Evolutionary conservation across 2,329 filamentous ascomycete species (phyloP).

Genomic region (Colletotrichum ledebouriae): DNA sequence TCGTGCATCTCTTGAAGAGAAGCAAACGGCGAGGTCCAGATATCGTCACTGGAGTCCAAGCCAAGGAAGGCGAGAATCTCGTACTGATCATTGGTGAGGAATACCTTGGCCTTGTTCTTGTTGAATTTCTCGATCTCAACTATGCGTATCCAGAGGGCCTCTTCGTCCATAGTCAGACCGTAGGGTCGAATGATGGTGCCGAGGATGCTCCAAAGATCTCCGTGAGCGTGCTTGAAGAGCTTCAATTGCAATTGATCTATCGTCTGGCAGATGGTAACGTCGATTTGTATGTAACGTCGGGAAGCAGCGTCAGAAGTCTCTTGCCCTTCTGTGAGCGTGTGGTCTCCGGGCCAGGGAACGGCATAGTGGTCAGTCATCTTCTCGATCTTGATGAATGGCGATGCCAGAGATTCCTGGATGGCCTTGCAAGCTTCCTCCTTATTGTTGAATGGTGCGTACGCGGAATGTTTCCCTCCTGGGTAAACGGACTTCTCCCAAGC

Average conservation of each 20-base stretch:
- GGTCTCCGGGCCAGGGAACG: slow-evolving; percentile 64
- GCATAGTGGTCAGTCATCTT: slow-evolving; percentile 60
- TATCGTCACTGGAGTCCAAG: slow-evolving; percentile 58
- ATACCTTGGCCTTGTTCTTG: slow-evolving; percentile 68
- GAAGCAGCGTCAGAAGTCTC: not conserved
- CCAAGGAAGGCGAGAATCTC: slow-evolving; percentile 74
- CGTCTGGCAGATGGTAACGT: slow-evolving; percentile 69
- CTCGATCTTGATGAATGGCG: slow-evolving; percentile 54
- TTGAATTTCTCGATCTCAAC: slow-evolving; percentile 74
- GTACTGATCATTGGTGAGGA: slow-evolving; percentile 69
- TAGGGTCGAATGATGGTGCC: slow-evolving; percentile 74
- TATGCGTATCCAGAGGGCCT: slow-evolving; percentile 74
- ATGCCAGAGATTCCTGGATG: slow-evolving; percentile 55
- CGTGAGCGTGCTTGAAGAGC: slow-evolving; percentile 77
- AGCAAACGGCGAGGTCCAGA: slow-evolving; percentile 69
- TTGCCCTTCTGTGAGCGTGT: not conserved
- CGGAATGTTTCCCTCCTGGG: not conserved
- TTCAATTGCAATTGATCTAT: slow-evolving; percentile 68
- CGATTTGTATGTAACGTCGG: slow-evolving; percentile 72
- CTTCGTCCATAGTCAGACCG: slow-evolving; percentile 75
- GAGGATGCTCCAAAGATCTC: slow-evolving; percentile 77
- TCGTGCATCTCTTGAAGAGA: slow-evolving; percentile 69
- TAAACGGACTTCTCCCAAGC: slow-evolving; percentile 49
- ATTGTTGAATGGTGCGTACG: not conserved
- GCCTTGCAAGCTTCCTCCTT: not conserved